Conservation (phyloP, 2,329 filamentous ascomycete genomes). For the Colletotrichum tropicicola region DNA sequence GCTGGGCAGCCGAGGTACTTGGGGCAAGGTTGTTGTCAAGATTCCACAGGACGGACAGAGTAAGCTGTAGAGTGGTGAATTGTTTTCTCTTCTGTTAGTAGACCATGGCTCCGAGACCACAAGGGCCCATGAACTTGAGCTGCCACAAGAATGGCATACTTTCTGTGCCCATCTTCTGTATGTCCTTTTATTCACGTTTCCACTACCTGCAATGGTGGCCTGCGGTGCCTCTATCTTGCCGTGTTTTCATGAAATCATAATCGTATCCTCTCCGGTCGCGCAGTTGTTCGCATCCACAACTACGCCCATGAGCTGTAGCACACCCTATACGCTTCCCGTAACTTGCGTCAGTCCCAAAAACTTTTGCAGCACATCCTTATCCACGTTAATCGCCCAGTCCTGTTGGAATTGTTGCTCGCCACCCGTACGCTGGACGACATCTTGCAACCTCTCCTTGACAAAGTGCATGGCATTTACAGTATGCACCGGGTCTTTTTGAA, state of each 20-base stretch:
- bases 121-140: too few relatives aligned
- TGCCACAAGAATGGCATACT: too few relatives aligned
- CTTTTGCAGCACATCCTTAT: constrained; percentile 73
- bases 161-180: too few relatives aligned
- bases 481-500: constrained; percentile 72
- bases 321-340: neutral
- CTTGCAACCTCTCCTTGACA: constrained; percentile 68
- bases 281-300: neutral
- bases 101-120: neutral
- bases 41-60: constrained; percentile 74
- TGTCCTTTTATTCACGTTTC: neutral
- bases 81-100: neutral
- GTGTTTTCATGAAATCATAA: constrained; percentile 22
- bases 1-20: constrained; percentile 83
- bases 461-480: constrained; percentile 71
- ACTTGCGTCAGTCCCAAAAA: constrained; percentile 51
- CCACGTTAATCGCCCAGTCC: constrained; percentile 78
- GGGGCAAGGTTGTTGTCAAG: constrained; percentile 96
- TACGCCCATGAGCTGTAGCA: neutral
- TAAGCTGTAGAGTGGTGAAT: constrained; percentile 54
- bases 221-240: neutral
- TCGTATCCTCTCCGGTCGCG: neutral
- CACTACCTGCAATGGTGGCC: neutral
- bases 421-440: constrained; percentile 67
- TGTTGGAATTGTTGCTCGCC: constrained; percentile 73